Base-by-base conservation (phyloP, 805 yeast species). In the Blastobotrys robertii region DNA sequence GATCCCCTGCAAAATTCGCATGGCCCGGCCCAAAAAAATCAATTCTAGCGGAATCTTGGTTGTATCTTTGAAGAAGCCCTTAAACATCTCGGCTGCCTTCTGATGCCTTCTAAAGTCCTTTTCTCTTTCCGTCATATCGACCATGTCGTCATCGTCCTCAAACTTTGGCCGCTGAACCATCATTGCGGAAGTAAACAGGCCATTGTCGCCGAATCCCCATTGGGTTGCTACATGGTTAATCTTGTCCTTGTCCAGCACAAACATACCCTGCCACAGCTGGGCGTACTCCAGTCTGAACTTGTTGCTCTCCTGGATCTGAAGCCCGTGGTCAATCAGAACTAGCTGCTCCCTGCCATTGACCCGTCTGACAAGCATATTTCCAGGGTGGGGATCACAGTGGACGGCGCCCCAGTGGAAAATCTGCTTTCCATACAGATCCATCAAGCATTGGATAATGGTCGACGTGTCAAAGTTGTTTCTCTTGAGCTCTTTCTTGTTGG, bases 321-420 rank as follows among this genome's bases (percentile, higher is more conserved):
- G 63, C 0, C 94, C 94, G 56, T 82, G 90, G 56, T 83, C 94
- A 37, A 83, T 60, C 39, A 83, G 64, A 25, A 84, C 86, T 31
- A 81, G 62, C 53, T 81, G 63, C 47, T 57, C 54, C 13, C 41
- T 35, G n/a, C 38, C 39, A 15, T 34, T 38, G 25, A 49, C 42
- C 32, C 54, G 49, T 32, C 87, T 63, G 3, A 78, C 75, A 43
- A 84, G 56, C 50, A 84, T 60, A 56, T 83, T 84, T 4, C 94
- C 94, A 1, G 92, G 92, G 53, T 83, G 94, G 9, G 90, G 84
- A 55, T 81, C 88, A 42, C 84, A 74, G 56, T 81, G 87, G 12
- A 81, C 76, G 29, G 74, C 65, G 4, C 85, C 86, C 73, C 81
- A 81, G 28, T 67, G 61, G 57, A 79, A 81, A 12, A 79, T 73